Base-by-base conservation (phyloP, 352 stramenopile species). In the Detonula confervacea region DNA sequence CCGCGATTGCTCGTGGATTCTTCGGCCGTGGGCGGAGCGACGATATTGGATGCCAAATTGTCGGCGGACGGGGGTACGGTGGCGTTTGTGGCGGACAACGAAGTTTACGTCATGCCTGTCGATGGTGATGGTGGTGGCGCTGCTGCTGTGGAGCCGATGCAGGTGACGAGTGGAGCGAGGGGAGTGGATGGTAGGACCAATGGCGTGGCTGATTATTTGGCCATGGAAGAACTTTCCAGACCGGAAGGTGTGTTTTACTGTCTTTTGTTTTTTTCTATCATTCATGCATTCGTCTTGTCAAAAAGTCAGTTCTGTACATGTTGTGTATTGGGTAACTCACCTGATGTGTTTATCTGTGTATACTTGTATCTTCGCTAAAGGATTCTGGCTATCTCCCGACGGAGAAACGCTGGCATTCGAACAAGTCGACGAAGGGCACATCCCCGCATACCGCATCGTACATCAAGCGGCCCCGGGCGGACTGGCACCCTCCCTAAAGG, bases 181-280 rank as follows among this genome's bases (percentile, higher is more conserved):
- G 30, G 62, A 22, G 24, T 66, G 2, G 51, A 63, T 27, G 80
- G 57, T 6, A 80, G 84, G 16, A 82, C 73, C 3, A 81, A 98
- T 84, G 97, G 96, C 1, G 73, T 98, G 11, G 96, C 97, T n/a
- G 98, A 98, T 85, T 99, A 98, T 85, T 78, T 99, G 8, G 97
- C 97, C 5, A 96, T 98, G 77, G 97, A 99, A 86, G 96, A 99
- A 86, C 96, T 99, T 80, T 96, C 96, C 78, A 94, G 96, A 29
- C 98, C 98, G 88, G 86, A 94, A 44, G 97, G 97, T 51, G 30
- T 8, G 30, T 37, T 37, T 37, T n/a, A n/a, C n/a, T n/a, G n/a
- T n/a, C n/a, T n/a, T n/a, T n/a, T n/a, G n/a, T n/a, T 9, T 37
- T 37, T 37, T 37, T 37, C 30, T 9, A 37, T 37, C 30, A 37